Percentiles rank a stretch among this genome's conserved stretches.
Conservation (phyloP, 2,329 filamentous ascomycete species). For the Leptographium radiaticola region DNA sequence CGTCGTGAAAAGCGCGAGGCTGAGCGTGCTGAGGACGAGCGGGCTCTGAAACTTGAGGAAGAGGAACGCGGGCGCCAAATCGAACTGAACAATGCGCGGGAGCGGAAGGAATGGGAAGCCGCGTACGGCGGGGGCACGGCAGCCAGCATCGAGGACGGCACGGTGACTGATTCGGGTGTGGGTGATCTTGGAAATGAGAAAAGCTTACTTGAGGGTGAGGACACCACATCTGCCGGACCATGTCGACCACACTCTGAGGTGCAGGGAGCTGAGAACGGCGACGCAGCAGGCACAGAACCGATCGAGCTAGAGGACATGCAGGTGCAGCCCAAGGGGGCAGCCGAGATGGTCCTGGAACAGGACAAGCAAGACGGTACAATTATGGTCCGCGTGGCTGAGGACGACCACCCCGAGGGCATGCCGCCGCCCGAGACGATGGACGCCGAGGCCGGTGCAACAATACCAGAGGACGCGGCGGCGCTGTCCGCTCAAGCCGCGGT, state of each 20-base stretch:
- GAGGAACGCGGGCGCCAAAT: slow-evolving; percentile 55
- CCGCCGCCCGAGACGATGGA: slow-evolving; percentile 1
- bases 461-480: too few relatives aligned
- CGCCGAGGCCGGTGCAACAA: neutral
- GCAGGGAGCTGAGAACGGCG: slow-evolving; percentile 9
- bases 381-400: slow-evolving; percentile 39
- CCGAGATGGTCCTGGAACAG: slow-evolving; percentile 28
- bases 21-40: slow-evolving; percentile 35
- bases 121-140: slow-evolving; percentile 45
- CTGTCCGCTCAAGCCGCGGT: neutral
- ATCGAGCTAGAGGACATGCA: slow-evolving; percentile 44
- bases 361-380: slow-evolving; percentile 31
- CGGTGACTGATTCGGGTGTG: slow-evolving; percentile 34
- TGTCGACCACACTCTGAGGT: slow-evolving; percentile 20
- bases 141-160: slow-evolving; percentile 18
- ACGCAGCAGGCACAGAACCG: slow-evolving; percentile 22
- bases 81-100: slow-evolving; percentile 46
- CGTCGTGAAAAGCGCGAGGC: slow-evolving; percentile 40
- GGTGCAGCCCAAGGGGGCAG: slow-evolving; percentile 16
- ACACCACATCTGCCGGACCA: slow-evolving; percentile 17
- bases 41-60: slow-evolving; percentile 50
- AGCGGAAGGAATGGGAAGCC: slow-evolving; percentile 62
- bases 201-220: slow-evolving; percentile 19
- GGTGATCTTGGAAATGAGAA: slow-evolving; percentile 37
- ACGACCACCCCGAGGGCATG: slow-evolving; percentile 26